Base-by-base conservation (phyloP, 2,329 filamentous ascomycete genomes). In the Pseudofabraea citricarpa region DNA sequence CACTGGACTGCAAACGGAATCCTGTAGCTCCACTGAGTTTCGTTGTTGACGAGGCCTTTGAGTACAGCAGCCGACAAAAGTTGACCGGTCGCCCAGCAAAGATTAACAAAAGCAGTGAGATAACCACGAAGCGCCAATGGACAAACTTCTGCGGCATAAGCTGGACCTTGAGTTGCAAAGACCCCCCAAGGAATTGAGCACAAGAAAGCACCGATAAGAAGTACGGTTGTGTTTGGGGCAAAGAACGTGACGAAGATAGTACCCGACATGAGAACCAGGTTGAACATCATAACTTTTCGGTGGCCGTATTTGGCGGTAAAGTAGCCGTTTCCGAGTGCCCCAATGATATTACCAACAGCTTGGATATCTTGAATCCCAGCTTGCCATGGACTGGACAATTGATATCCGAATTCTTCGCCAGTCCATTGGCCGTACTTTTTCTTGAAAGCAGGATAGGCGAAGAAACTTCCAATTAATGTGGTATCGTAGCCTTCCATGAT, bases 81-180 rank as follows among this genome's bases (percentile, higher is more conserved):
- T 46, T 72, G 69, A 13, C 69, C 69, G 5, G 71, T 46, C 18
- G 40, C 72, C 71, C 72, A 75, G 63, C 72, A 74, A 50, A 72
- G 65, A 54, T 73, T 72, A 48, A 72, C 68, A 42, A 73, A 75
- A 1, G 71, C 72, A 0, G 70, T 73, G 29, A 74, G 59, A 49
- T 74, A 74, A n/a, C 69, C 71, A 41, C 72, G 66, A 7, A 75
- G 59, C 22, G 69, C 69, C 20, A 74, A 66, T 4, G 72, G 72
- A 45, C 71, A 74, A 23, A 75, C 71, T 52, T 75, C 72, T 21
- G 67, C 68, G 9, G 53, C 53, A 26, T 52, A 54, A n/a, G 53
- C 45, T 10, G 51, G 49, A 2, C 46, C 51, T 16, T 49, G 45
- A 2, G 70, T 72, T 52, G 71, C 69, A 55, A 72, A 73, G 7